Evolutionary conservation across 371 early-diverging fungal species (phyloP), one percentile per base, ranked within the genome.

Genomic region (Saksenaea vasiformis): DNA sequence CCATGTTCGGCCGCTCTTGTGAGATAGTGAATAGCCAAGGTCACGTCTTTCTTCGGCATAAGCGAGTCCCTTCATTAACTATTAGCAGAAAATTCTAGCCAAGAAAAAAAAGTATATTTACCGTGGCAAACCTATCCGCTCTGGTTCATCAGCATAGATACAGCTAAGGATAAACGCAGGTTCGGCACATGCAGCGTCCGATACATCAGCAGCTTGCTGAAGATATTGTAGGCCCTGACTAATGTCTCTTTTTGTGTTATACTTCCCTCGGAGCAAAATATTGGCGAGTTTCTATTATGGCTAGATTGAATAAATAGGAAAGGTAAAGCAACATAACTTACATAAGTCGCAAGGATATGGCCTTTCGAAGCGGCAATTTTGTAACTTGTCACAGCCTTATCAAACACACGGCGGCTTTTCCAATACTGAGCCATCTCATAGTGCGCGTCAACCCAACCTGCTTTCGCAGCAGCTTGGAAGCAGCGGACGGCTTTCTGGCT

Each of bases 351-450:
- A 1, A 60, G 15, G 1, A 57, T 63, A n/a, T 71, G 71, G 58
- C 92, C 85, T 60, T 89, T 77, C 43, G 85, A 79, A 7, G 94
- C 91, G 0, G 93, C 91, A 68, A 85, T 86, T 69, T 85, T 81
- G 76, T 91, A 95, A 66, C 87, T 86, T 60, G 88, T 82, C 24
- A 92, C 75, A 0, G 95, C 87, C 56, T 89, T 87, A 56, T 75
- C 79, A 39, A 68, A 75, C 57, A 89, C 86, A 60, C 82, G 83
- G 55, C 84, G 84, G 28, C 77, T 78, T 67, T 90, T 92, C 47
- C 64, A 74, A 39, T 64, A 59, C 24, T 64, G 55, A 5, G 66
- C 68, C 41, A 68, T 24, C 11, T 68, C 68, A 54, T 68, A 68
- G 15, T 65, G 62, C 1, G 67, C 65, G 11, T 65, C 62, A 11